Evolutionary conservation across 2,329 filamentous ascomycete species (phyloP).

Genomic region (Xylariomycetidae sp.): DNA sequence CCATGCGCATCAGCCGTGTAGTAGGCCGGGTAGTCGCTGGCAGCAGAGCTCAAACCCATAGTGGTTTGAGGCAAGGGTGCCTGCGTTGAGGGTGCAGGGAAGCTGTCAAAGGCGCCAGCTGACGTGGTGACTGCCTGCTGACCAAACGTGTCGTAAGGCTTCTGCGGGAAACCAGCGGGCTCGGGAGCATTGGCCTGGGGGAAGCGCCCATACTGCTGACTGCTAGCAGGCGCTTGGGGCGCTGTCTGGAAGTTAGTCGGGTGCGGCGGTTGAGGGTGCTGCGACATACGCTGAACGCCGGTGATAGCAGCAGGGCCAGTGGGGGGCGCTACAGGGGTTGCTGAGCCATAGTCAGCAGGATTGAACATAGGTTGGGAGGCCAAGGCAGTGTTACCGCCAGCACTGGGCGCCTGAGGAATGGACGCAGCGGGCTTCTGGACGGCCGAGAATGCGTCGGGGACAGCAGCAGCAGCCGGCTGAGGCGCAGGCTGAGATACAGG

Average conservation of each 20-base stretch:
- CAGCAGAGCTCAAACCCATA: constrained; percentile 66
- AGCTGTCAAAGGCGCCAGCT: constrained; percentile 48
- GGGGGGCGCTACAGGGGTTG: constrained; percentile 23
- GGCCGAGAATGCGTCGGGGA: constrained; percentile 47
- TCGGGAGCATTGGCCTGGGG: constrained; percentile 58
- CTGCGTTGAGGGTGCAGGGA: constrained; percentile 51
- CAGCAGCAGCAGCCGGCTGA: too few relatives aligned
- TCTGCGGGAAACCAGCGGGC: constrained; percentile 57
- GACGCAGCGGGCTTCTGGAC: constrained; percentile 48
- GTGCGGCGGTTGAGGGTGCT: constrained; percentile 25
- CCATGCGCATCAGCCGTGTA: constrained; percentile 74
- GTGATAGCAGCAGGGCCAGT: constrained; percentile 19
- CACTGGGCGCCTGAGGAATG: constrained; percentile 30
- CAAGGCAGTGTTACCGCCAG: constrained; percentile 23
- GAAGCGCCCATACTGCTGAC: constrained; percentile 65
- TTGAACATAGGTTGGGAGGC: constrained; percentile 1
- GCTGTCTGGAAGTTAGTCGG: constrained; percentile 33
- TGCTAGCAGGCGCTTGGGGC: constrained; percentile 49
- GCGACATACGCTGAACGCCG: constrained; percentile 24
- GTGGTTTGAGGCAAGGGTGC: constrained; percentile 53
- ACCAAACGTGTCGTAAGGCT: constrained; percentile 81
- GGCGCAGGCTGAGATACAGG: constrained; percentile 55
- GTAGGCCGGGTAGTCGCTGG: constrained; percentile 77
- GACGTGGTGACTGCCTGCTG: constrained; percentile 54
- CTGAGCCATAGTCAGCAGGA: constrained; percentile 19